Evolutionary conservation across 2,329 filamentous ascomycete species (phyloP), one percentile per base, ranked within the genome.

Genomic region (Epichloe sp.): DNA sequence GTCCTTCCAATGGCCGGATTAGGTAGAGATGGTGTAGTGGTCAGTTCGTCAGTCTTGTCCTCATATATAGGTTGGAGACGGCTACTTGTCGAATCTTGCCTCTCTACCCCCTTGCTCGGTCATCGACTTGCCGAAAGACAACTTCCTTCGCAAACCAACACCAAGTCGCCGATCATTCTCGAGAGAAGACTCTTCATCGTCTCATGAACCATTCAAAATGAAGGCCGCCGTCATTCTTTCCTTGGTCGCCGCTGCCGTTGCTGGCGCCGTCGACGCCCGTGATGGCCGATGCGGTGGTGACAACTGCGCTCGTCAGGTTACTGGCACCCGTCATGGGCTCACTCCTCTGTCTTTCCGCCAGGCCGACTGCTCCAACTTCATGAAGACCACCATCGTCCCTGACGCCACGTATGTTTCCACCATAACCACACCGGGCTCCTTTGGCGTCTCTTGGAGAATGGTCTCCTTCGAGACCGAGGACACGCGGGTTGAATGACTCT

Each of bases 261-360:
- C 65, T 51, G 59, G 60, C 58, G 59, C 63, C 50, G 52, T 71
- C 36, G 62, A 68, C 52, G 56, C 59, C 55, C 68, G 68, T 53
- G 57, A 54, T 52, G 71, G 67, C 60, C 55, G 62, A 54, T 58
- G 56, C 47, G 54, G 54, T 19, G 68, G 65, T 58, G 69, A 74
- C 65, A 73, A 72, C 65, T 74, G 71, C 65, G 70, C 70, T 62
- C 68, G 70, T 47, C 67, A 69, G 53, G 66, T 74, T 54, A 72
- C 70, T 42, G 70, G 70, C 52, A 72, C 69, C 50, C 64, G 68
- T 23, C 57, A 55, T 17, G 67, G 68, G 38, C 64, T 71, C 49
- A 53, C 56, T 23, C 59, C 66, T 52, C 51, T 67, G 37, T 59
- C 60, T 41, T 59, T 60, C 36, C 69, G 70, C 58, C 60, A 66